Conservation (phyloP, 352 stramenopile species). For the Globisporangium viniferum region DNA sequence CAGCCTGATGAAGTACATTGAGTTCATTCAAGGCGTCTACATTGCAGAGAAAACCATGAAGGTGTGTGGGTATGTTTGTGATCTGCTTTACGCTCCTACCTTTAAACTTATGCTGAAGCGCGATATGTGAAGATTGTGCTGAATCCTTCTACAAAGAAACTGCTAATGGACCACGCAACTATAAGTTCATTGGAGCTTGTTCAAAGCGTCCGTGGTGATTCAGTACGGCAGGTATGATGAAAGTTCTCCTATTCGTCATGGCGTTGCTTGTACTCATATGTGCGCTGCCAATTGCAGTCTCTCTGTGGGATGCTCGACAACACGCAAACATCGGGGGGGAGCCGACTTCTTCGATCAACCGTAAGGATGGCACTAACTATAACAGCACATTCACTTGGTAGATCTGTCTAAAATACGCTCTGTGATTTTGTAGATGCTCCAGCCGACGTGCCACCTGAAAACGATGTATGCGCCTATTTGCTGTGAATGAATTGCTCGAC, state of each 20-base stretch:
- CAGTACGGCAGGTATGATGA: constrained; percentile 41
- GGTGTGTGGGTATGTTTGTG: constrained; percentile 23
- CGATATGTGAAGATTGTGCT: constrained; percentile 50
- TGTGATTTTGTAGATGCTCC: constrained; percentile 53
- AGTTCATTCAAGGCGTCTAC: constrained; percentile 84
- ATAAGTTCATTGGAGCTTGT: constrained; percentile 72
- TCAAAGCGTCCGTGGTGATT: constrained; percentile 50
- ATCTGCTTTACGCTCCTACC: not conserved
- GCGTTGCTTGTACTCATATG: not conserved
- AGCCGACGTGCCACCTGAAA: constrained; percentile 71
- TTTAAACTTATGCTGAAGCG: not conserved
- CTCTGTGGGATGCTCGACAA: constrained; percentile 77
- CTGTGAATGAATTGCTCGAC: not conserved
- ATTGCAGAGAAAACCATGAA: constrained; percentile 83
- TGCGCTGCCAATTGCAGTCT: constrained; percentile 32
- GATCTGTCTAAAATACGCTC: not conserved
- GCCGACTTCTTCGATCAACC: constrained; percentile 72
- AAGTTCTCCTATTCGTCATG: not conserved
- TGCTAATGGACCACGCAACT: constrained; percentile 85
- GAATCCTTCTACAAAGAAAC: constrained; percentile 63
- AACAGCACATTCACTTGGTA: not conserved
- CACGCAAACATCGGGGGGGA: constrained; percentile 72
- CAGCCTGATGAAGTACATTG: constrained; percentile 83
- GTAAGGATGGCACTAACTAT: constrained; percentile 24
- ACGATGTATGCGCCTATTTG: constrained; percentile 51